Conservation (phyloP, 345 rosid genomes). For the Zanthoxylum bungeanum region DNA sequence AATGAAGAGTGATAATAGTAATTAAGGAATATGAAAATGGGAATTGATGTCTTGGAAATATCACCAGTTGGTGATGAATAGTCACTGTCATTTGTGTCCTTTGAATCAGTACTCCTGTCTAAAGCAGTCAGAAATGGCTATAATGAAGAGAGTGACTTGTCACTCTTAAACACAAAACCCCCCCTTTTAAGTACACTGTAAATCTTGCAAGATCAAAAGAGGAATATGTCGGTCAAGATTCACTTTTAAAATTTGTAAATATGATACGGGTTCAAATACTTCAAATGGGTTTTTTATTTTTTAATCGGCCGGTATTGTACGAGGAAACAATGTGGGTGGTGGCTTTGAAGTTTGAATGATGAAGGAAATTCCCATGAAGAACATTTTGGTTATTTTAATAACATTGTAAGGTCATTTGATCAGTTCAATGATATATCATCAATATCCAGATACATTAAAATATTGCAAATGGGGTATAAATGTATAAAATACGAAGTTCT, state of each 20-base stretch:
- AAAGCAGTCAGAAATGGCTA: constrained; percentile 63
- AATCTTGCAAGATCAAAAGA: not conserved
- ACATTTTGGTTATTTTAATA: not conserved
- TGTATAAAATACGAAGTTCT: not conserved
- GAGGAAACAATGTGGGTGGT: constrained; percentile 21
- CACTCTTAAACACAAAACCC: constrained; percentile 29
- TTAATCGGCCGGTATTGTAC: constrained; percentile 13
- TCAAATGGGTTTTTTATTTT: not conserved
- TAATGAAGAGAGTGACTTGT: constrained; percentile 80
- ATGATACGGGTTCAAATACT: not conserved
- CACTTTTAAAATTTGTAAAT: not conserved
- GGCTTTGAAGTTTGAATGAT: constrained; percentile 15
- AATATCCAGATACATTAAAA: constrained; percentile 11
- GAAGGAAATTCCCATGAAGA: not conserved
- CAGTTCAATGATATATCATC: constrained; percentile 23
- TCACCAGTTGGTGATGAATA: constrained; percentile 51
- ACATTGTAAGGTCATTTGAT: constrained; percentile 2
- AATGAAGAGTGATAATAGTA: not conserved
- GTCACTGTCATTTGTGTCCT: constrained; percentile 59
- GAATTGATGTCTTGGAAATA: constrained; percentile 41
- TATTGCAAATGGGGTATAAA: not conserved
- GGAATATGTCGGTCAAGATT: not conserved
- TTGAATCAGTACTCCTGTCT: constrained; percentile 54
- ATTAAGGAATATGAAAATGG: constrained; percentile 2
- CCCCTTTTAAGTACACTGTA: constrained; percentile 16